phyloP scores from a whole-genome alignment of 2,329 filamentous ascomycete genomes.

The Aquanectria penicillioides region DNA sequence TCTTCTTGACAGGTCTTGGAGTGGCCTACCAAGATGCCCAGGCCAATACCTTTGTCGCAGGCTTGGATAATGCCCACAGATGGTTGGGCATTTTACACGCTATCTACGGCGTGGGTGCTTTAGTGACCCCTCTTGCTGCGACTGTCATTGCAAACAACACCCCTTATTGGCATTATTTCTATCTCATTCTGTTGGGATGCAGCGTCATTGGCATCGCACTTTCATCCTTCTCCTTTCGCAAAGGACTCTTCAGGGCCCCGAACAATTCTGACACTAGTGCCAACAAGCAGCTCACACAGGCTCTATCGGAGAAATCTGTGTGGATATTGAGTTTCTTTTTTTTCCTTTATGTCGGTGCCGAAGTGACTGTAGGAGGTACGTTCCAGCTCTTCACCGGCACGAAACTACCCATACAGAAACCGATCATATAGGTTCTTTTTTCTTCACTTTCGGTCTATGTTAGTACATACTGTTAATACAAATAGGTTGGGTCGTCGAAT shows the following conservation, averaged over 20 bases:
- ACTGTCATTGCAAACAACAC: background rate
- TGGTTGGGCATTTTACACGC: background rate
- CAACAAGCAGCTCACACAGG: background rate
- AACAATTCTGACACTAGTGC: background rate
- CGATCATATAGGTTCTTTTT: too few species aligned
- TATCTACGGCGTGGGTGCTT: background rate
- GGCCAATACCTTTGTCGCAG: background rate
- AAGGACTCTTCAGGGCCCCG: background rate
- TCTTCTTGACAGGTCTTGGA: background rate
- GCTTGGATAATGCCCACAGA: background rate
- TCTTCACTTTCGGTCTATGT: too few species aligned
- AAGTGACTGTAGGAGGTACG: background rate
- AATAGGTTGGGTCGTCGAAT: constrained; percentile 11
- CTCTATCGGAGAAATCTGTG: background rate
- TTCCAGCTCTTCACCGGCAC: background rate
- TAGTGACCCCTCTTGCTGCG: background rate
- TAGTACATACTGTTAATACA: too few species aligned
- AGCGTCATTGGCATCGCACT: background rate
- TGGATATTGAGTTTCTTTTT: background rate
- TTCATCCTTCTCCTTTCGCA: background rate
- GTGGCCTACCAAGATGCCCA: background rate
- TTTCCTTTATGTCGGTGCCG: background rate
- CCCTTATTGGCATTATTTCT: background rate
- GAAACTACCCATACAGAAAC: too few species aligned
- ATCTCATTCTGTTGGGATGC: background rate